phyloP scores from a whole-genome alignment of 371 early-diverging fungal genomes.

The Mucor lusitanicus region DNA sequence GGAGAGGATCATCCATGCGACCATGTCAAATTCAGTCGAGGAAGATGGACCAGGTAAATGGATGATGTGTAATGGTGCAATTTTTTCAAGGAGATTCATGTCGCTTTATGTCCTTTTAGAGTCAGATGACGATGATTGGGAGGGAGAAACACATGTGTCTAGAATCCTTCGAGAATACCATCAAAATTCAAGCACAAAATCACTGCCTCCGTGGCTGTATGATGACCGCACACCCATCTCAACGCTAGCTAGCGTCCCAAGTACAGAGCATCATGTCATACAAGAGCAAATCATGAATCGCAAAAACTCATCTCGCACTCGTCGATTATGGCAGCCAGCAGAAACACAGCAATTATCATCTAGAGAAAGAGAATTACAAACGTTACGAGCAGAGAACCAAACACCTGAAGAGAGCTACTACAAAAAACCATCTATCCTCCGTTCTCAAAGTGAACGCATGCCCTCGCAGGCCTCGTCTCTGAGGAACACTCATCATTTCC shows the following conservation, averaged over 20 bases:
- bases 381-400: neutral
- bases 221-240: constrained; percentile 24
- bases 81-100: neutral
- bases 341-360: neutral
- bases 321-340: constrained; percentile 8
- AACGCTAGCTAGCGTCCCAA: neutral
- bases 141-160: constrained; percentile 60
- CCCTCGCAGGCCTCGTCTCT: neutral
- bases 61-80: neutral
- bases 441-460: constrained; percentile 11
- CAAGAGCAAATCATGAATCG: neutral
- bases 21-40: constrained; percentile 33
- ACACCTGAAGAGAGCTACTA: neutral
- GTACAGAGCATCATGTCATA: neutral
- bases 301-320: neutral
- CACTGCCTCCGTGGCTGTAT: constrained; percentile 33
- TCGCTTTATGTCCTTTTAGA: constrained; percentile 28
- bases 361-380: constrained; percentile 11
- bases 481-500: neutral
- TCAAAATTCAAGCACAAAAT: constrained; percentile 32
- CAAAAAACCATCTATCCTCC: neutral
- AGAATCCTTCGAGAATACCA: constrained; percentile 52
- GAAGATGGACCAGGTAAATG: constrained; percentile 8
- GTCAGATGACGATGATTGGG: constrained; percentile 58
- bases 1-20: constrained; percentile 55